Conservation (phyloP, 495 filamentous ascomycete genomes). For the Aspergillus coremiiformis region DNA sequence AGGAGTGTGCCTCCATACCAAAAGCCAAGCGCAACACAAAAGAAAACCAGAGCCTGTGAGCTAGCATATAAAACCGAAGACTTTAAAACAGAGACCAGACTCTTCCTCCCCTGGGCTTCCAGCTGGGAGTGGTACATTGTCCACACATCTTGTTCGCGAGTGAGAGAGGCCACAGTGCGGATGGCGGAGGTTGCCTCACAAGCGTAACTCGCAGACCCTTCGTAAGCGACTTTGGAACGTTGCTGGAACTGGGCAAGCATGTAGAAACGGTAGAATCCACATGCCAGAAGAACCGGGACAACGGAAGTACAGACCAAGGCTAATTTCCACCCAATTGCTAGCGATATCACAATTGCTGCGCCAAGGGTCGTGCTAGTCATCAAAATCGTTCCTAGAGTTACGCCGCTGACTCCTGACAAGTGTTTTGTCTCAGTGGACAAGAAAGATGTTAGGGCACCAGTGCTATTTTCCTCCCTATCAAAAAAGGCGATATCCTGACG, state of each 20-base stretch:
- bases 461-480: constrained; percentile 74
- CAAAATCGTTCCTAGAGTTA: constrained; percentile 73
- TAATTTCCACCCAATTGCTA: constrained; percentile 82
- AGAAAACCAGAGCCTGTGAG: constrained; percentile 73
- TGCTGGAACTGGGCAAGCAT: constrained; percentile 70
- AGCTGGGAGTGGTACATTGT: constrained; percentile 63
- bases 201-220: constrained; percentile 70
- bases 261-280: constrained; percentile 82
- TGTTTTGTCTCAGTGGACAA: constrained; percentile 81
- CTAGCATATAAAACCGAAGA: constrained; percentile 69
- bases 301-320: constrained; percentile 74
- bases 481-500: constrained; percentile 90
- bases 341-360: constrained; percentile 55
- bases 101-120: constrained; percentile 50
- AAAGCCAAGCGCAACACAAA: constrained; percentile 82
- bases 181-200: constrained; percentile 89
- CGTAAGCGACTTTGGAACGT: constrained; percentile 63
- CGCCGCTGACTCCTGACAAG: constrained; percentile 72
- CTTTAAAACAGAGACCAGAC: constrained; percentile 56
- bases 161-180: constrained; percentile 85
- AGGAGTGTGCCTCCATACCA: constrained; percentile 87
- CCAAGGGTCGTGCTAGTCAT: constrained; percentile 67
- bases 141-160: constrained; percentile 74
- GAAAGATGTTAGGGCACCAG: constrained; percentile 78
- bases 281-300: constrained; percentile 68